Evolutionary conservation across 257 asterid species (phyloP).

Genomic region (Euphrasia confusa): DNA sequence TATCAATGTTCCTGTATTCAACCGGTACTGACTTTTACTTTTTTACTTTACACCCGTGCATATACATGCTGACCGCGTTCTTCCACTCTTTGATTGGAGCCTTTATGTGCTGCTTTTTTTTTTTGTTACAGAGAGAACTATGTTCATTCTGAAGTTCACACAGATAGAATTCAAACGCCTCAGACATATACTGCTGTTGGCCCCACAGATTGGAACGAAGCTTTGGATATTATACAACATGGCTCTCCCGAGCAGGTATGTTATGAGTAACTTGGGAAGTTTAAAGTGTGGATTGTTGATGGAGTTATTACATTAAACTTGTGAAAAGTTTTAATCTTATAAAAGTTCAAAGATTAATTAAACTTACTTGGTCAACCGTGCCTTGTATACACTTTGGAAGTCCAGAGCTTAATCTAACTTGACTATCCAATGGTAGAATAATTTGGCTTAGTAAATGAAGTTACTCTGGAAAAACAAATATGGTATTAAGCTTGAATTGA

Average conservation of each 20-base stretch:
- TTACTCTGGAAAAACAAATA: no score
- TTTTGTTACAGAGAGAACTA: constrained; percentile 56
- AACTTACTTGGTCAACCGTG: background rate
- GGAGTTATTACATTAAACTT: background rate
- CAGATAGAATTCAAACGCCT: constrained; percentile 56
- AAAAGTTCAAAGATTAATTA: background rate
- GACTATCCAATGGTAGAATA: no score
- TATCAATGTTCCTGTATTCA: constrained; percentile 48
- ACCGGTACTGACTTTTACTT: constrained; percentile 41
- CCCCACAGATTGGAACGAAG: constrained; percentile 93
- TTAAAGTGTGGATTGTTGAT: constrained; percentile 15
- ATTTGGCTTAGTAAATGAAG: no score
- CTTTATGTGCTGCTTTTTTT: constrained; percentile 10
- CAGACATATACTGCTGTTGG: constrained; percentile 58
- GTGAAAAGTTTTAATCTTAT: background rate
- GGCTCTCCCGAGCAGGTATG: constrained; percentile 97
- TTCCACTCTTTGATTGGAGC: background rate
- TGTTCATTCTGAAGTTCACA: constrained; percentile 56
- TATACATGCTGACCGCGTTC: constrained; percentile 2
- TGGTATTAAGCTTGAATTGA: no score
- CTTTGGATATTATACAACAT: constrained; percentile 68
- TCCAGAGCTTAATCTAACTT: no score
- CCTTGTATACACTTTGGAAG: background rate
- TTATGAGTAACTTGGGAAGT: background rate
- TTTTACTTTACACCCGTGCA: background rate